A percentile compares a stretch with the other conserved stretches of the same genome.
These are phyloP conservation scores for Excoecaria cochinchinensis DNA, from an alignment of 345 rosid genomes.

Conservation along the genomic window DNA sequence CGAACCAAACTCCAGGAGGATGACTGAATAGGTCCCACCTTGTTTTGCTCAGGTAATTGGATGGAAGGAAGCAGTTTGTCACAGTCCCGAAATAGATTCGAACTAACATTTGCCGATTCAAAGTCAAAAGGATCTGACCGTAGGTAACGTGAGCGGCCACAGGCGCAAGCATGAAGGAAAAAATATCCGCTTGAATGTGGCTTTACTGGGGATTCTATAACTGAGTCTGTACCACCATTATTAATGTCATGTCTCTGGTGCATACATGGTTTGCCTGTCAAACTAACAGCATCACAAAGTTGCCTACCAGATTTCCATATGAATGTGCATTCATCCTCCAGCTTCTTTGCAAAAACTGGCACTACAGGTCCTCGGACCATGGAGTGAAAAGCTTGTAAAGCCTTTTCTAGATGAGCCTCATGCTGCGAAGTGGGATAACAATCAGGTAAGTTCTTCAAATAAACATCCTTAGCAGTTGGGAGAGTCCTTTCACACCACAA, in stretches of 20 bases:
- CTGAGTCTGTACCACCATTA: slow-evolving; percentile 31
- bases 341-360: slow-evolving; percentile 49
- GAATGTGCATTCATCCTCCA: slow-evolving; percentile 69
- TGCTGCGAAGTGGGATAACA: slow-evolving; percentile 72
- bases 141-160: slow-evolving; percentile 70
- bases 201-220: slow-evolving; percentile 30
- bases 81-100: slow-evolving; percentile 62
- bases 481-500: slow-evolving; percentile 75
- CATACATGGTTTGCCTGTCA: slow-evolving; percentile 83
- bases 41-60: slow-evolving; percentile 45
- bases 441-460: slow-evolving; percentile 67
- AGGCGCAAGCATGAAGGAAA: slow-evolving; percentile 86
- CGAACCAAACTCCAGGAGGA: slow-evolving; percentile 80
- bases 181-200: slow-evolving; percentile 75
- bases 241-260: slow-evolving; percentile 57
- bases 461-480: slow-evolving; percentile 71
- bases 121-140: slow-evolving; percentile 72
- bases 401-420: slow-evolving; percentile 58
- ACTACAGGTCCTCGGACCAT: slow-evolving; percentile 83
- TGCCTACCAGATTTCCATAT: slow-evolving; percentile 86
- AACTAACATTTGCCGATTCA: slow-evolving; percentile 59
- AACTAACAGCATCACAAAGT: slow-evolving; percentile 83
- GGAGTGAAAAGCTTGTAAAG: slow-evolving; percentile 58
- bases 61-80: slow-evolving; percentile 61
- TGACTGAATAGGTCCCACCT: slow-evolving; percentile 48